These are phyloP conservation scores for Friedmanniomyces endolithicus DNA, from an alignment of 495 filamentous ascomycete species.

Conservation along the genomic window DNA sequence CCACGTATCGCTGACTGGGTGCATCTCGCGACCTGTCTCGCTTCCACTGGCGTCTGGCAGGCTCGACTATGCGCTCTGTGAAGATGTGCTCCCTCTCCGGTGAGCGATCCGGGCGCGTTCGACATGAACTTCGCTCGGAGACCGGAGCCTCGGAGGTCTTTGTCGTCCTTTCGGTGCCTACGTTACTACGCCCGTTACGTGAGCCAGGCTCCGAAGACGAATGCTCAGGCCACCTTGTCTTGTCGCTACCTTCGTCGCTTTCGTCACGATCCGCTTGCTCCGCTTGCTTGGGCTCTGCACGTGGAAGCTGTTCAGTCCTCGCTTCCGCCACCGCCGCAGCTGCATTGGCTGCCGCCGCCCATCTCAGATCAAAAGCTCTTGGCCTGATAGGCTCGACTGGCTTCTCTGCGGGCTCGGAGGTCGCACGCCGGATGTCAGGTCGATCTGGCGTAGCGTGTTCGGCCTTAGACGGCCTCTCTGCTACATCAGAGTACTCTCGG, in stretches of 20 bases:
- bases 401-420: not conserved
- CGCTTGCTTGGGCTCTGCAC: not conserved
- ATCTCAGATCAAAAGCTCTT: not conserved
- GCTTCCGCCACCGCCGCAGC: not conserved
- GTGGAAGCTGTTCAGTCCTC: not conserved
- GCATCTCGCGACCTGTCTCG: not conserved
- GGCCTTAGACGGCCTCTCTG: not conserved
- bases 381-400: not conserved
- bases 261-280: not conserved
- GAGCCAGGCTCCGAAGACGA: not conserved
- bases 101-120: not conserved
- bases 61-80: constrained; percentile 14
- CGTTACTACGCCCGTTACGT: not conserved
- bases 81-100: constrained; percentile 9
- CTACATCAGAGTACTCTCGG: not conserved
- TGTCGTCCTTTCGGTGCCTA: not conserved
- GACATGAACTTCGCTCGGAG: not conserved
- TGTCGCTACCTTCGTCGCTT: not conserved
- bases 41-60: not conserved
- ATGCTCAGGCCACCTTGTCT: not conserved
- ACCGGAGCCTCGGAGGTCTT: not conserved
- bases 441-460: not conserved
- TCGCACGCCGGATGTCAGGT: not conserved
- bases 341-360: not conserved
- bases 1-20: not conserved